Evolutionary conservation across 2,329 filamentous ascomycete species (phyloP), one percentile per base, ranked within the genome.

Genomic region (Colletotrichum lentis): DNA sequence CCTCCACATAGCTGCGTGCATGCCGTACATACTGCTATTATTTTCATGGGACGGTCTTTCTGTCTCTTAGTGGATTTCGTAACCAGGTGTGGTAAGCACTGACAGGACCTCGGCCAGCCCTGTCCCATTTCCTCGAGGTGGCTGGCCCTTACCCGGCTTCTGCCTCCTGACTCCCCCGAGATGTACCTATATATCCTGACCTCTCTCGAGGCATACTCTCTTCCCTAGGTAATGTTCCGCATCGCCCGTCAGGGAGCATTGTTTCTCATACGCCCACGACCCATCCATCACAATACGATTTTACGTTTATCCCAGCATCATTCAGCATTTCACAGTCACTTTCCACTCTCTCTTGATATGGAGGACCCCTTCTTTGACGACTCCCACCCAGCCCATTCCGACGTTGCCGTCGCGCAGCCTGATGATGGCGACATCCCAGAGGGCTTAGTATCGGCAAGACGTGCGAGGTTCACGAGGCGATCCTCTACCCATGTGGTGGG

Each of bases 381-480:
- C 18, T 50, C 46, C 50, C 70, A 71, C 46, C 62, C 71, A 53
- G 54, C 62, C 52, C 55, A 50, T 50, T 54, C 44, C 59, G 50
- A 62, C 24, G 62, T 58, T 20, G 43, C 57, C 43, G 39, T 66
- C 46, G 14, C 47, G 50, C 50, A 60, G 52, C 55, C 69, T 54
- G 68, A 62, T 55, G 62, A 61, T 71, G 69, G 65, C 70, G 22
- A 73, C 79, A 60, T 69, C 74, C 76, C 43, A 70, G 52, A 65
- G 44, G 77, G 77, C 47, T 77, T 76, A 50, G 76, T 80, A 12
- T 73, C 74, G 16, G 76, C 76, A 18, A 78, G 76, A 54, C 71
- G 77, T 66, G 72, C 70, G 39, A 74, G 75, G 64, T 72, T 81
- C 53, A 72, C 53, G 16, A 60, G 43, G 41, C 60, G 47, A 10